Evolutionary conservation across 805 yeast species (phyloP), one percentile per base, ranked within the genome.

Genomic region (Yarrowia hollandica): DNA sequence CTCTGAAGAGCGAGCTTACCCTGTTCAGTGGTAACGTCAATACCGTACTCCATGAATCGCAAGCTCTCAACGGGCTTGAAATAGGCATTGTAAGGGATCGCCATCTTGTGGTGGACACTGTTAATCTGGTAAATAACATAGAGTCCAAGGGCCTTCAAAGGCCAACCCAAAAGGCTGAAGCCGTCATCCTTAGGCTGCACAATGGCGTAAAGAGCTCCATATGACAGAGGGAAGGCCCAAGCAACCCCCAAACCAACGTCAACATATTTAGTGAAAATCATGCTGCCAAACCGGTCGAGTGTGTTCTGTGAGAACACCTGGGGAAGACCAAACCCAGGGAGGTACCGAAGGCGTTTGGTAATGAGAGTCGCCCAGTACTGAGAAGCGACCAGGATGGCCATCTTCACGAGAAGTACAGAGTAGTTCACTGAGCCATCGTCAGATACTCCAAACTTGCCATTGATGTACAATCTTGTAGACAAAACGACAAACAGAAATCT

Each of bases 131-230:
- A 9, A 11, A 44, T 5, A 1, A 30, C 35, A 8, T 44, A 44
- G 35, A 44, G 35, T 6, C 52, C 52, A 16, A 44, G 35, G 10
- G 25, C 35, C 26, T n/a, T 18, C 35, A 44, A 9, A 16, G 52
- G 52, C 52, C 52, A 44, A 10, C 52, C 52, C 52, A 44, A 14
- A 44, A 44, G 52, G 18, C 14, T 35, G 19, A 44, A 28, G 35
- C 52, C 52, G 52, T 44, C 52, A 16, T 44, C 52, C n/a, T 44
- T 30, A 44, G 52, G 52, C 23, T 44, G 35, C 8, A 44, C 14
- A 31, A 28, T n/a, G 52, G 34, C 34, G 52, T 44, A 44, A 3
- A 44, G 52, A 21, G 52, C 52, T 10, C 10, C 25, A 9, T 44
- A 44, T 4, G 25, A 28, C 23, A 44, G 52, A 18, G 52, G 52